These are phyloP conservation scores for Neoarthrinium moseri DNA, from an alignment of 2,329 filamentous ascomycete genomes.

Conservation along the genomic window DNA sequence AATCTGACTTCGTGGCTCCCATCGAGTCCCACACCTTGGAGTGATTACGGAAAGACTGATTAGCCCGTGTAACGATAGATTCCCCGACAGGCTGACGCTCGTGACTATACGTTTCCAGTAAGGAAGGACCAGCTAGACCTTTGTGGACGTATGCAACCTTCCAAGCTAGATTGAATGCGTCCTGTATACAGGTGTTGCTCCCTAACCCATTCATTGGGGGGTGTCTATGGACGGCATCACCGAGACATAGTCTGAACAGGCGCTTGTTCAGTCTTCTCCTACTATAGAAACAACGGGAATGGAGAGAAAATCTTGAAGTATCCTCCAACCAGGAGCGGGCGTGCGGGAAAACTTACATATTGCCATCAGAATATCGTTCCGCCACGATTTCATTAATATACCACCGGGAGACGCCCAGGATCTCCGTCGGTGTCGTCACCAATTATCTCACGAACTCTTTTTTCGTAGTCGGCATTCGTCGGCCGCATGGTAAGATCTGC, in stretches of 20 bases:
- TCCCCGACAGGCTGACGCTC: slow-evolving; percentile 51
- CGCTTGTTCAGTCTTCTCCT: too few relatives aligned
- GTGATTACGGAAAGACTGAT: slow-evolving; percentile 56
- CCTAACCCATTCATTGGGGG: slow-evolving; percentile 57
- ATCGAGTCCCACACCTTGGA: slow-evolving; percentile 41
- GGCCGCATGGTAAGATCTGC: slow-evolving; percentile 20
- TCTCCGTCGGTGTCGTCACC: slow-evolving; percentile 49
- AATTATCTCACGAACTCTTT: slow-evolving; percentile 43
- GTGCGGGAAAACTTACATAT: slow-evolving; percentile 32
- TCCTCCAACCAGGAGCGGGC: neutral
- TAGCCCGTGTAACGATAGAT: slow-evolving; percentile 49
- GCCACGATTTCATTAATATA: slow-evolving; percentile 61
- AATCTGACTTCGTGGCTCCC: slow-evolving; percentile 36
- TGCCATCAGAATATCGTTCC: slow-evolving; percentile 51
- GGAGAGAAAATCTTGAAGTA: neutral
- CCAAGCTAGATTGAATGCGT: slow-evolving; percentile 56
- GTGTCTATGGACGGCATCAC: slow-evolving; percentile 58
- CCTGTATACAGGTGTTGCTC: slow-evolving; percentile 58
- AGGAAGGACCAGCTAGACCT: slow-evolving; percentile 16
- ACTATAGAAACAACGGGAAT: neutral
- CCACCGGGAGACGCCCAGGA: slow-evolving; percentile 57
- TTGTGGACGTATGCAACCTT: slow-evolving; percentile 48
- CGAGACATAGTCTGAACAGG: slow-evolving; percentile 42
- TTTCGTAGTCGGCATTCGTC: slow-evolving; percentile 38
- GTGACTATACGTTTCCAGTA: slow-evolving; percentile 1